Evolutionary conservation across 106 monocot species (phyloP).

Genomic region (Allium cepa): DNA sequence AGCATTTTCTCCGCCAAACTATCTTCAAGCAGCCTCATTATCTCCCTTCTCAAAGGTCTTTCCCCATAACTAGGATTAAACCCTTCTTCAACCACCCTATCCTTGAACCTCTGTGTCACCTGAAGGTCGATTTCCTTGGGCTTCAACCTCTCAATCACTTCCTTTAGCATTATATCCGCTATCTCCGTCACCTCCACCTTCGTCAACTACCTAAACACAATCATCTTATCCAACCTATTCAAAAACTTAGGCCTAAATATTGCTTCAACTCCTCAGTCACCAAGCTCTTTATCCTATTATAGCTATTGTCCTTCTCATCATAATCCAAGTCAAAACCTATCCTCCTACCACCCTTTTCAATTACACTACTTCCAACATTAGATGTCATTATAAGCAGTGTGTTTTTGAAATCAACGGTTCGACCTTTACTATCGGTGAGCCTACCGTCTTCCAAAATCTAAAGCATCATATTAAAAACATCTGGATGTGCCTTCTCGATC

Average conservation of each 20-base stretch:
- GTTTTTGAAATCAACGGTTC: slow-evolving; percentile 74
- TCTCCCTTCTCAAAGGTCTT: slow-evolving; percentile 7
- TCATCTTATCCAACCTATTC: slow-evolving; percentile 71
- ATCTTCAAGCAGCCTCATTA: slow-evolving; percentile 22
- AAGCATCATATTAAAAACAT: slow-evolving; percentile 85
- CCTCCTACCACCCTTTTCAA: slow-evolving; percentile 64
- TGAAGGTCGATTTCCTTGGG: slow-evolving; percentile 50
- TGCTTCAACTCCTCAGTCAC: slow-evolving; percentile 77
- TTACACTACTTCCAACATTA: slow-evolving; percentile 74
- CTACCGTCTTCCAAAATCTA: slow-evolving; percentile 68
- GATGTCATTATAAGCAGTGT: slow-evolving; percentile 71
- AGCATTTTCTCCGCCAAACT: slow-evolving; percentile 12
- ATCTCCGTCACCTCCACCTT: slow-evolving; percentile 75
- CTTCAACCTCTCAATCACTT: slow-evolving; percentile 54
- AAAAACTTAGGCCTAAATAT: slow-evolving; percentile 76
- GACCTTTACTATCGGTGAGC: slow-evolving; percentile 65
- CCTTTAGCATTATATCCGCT: slow-evolving; percentile 67
- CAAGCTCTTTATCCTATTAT: slow-evolving; percentile 62
- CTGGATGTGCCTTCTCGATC: slow-evolving; percentile 72
- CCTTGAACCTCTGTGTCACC: slow-evolving; percentile 58
- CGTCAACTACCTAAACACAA: slow-evolving; percentile 65
- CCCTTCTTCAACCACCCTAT: slow-evolving; percentile 66
- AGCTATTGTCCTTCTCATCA: slow-evolving; percentile 65
- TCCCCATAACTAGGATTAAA: slow-evolving; percentile 22
- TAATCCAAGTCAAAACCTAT: slow-evolving; percentile 73